Evolutionary conservation across 179 eudicot genomes (phyloP), one percentile per base, ranked within the genome.

Genomic region (Amaranthus tricolor): DNA sequence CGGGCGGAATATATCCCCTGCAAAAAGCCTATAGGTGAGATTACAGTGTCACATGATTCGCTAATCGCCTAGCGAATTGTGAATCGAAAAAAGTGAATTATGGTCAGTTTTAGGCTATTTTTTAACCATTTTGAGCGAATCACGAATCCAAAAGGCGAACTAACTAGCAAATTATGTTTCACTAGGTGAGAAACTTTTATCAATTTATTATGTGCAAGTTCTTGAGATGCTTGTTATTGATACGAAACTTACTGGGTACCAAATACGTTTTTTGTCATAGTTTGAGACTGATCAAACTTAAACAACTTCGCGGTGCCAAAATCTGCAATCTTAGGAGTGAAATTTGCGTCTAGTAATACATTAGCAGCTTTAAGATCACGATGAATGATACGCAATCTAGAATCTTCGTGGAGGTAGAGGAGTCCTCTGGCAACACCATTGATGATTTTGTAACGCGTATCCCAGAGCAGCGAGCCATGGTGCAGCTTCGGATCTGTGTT

Each of bases 351-450:
- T 60, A 81, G 66, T 13, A 81, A 63, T 43, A 84, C 60, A 68
- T 84, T 84, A 61, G 77, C 81, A 3, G 85, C 81, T 77, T 78
- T 80, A 45, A 80, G 76, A 63, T 83, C 84, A 62, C 82, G 84
- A 43, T 83, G 86, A 3, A 80, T 71, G 8, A 77, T 67, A 31
- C 74, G 56, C 8, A 81, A 59, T 58, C 77, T 70, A n/a, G 83
- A 84, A 40, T 82, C 85, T 70, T 84, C 83, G 20, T 84, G 85
- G 47, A 84, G 85, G 56, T 84, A 82, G 12, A 74, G 68, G 6
- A 81, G 69, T 51, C 86, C 86, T 65, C 76, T 67, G 5, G 78
- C 81, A 54, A 84, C 50, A 43, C 85, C 85, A 6, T 53, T 53
- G 12, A 84, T 71, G 17, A 84, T 77, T 57, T 76, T 82, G 70